Conservation (phyloP, 1,139 yeast genomes). For the Arxiozyma slooffiae region DNA sequence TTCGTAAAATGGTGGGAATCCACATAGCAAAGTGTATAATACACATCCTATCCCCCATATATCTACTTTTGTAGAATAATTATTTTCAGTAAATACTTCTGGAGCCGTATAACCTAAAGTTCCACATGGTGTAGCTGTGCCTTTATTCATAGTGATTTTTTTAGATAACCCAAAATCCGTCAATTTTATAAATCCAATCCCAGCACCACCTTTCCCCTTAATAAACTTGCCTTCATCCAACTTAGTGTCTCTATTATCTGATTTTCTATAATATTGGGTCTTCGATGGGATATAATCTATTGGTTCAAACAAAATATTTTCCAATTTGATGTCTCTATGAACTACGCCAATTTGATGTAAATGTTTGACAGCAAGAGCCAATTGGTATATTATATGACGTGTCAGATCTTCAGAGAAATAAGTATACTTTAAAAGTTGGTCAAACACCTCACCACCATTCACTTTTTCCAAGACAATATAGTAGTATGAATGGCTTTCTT, state of each 20-base stretch:
- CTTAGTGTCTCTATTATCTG: conserved; percentile 62
- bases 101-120: conserved; percentile 91
- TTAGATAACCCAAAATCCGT: conserved; percentile 93
- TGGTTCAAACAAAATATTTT: conserved; percentile 62
- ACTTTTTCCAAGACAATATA: conserved; percentile 76
- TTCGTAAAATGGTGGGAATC: conserved; percentile 94
- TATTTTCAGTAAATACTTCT: conserved; percentile 42
- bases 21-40: conserved; percentile 76
- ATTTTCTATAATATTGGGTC: conserved; percentile 39
- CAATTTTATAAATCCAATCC: conserved; percentile 71
- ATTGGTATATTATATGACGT: conserved; percentile 74
- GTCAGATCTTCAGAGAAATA: conserved; percentile 81
- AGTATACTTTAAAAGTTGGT: conserved; percentile 81
- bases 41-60: conserved; percentile 96
- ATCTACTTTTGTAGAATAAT: conserved; percentile 81
- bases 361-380: conserved; percentile 71
- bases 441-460: conserved; percentile 93
- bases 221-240: conserved; percentile 76
- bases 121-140: conserved; percentile 79
- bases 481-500: conserved; percentile 54
- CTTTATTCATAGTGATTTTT: conserved; percentile 45
- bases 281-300: conserved; percentile 40
- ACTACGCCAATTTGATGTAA: conserved; percentile 80
- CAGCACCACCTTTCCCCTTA: conserved; percentile 77
- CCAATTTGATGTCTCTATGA: conserved; percentile 93